Evolutionary conservation across 176 grass and related monocot species (phyloP).

Genomic region (Triticum dicoccoides): DNA sequence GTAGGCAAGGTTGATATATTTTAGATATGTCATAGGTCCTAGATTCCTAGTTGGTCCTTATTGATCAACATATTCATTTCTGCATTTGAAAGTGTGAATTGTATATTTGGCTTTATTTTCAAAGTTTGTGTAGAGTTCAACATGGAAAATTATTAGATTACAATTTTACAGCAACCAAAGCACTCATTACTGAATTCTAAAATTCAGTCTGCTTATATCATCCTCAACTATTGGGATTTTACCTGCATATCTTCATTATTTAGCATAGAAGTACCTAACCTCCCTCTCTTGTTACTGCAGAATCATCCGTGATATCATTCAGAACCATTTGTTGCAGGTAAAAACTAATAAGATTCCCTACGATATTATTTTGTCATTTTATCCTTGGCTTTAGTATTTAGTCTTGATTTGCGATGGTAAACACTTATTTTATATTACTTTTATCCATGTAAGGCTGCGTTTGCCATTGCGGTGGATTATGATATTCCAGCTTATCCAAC

Average conservation of each 20-base stretch:
- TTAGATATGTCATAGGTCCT: background rate
- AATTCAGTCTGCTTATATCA: background rate
- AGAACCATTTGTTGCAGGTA: slow-evolving; percentile 98
- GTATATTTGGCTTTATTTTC: background rate
- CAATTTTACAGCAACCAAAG: slow-evolving; percentile 7
- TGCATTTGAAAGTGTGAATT: slow-evolving; percentile 8
- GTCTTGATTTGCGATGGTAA: slow-evolving; percentile 3
- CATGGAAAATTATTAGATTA: background rate
- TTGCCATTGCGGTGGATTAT: background rate
- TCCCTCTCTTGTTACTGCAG: slow-evolving; percentile 54
- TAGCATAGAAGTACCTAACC: slow-evolving; percentile 24
- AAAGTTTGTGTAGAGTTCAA: background rate
- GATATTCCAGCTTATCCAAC: background rate
- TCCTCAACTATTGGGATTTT: background rate
- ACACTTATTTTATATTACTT: background rate
- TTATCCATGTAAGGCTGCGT: background rate
- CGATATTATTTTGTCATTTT: slow-evolving; percentile 23
- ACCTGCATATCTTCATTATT: slow-evolving; percentile 2
- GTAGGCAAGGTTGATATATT: slow-evolving; percentile 4
- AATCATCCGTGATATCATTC: slow-evolving; percentile 99
- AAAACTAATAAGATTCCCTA: slow-evolving; percentile 21
- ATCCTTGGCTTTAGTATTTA: background rate
- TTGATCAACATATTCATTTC: background rate
- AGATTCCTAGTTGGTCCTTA: slow-evolving; percentile 20
- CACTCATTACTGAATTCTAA: slow-evolving; percentile 3